These are phyloP conservation scores for Myriangium duriaei DNA, from an alignment of 2,329 filamentous ascomycete species.

Conservation along the genomic window DNA sequence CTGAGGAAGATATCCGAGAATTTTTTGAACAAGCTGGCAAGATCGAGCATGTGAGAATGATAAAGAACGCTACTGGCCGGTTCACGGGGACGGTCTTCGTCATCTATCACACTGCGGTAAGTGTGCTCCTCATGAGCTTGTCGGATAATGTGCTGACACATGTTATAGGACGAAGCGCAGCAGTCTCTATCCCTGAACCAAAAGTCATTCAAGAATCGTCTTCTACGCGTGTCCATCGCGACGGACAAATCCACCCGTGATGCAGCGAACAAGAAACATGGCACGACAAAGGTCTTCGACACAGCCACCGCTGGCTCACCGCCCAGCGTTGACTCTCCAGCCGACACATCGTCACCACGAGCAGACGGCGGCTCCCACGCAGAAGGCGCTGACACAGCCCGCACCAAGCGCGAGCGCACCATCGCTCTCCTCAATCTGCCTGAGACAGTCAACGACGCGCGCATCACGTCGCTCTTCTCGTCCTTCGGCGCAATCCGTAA, in stretches of 20 bases:
- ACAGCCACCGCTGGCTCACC: slow-evolving; percentile 2
- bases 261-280: slow-evolving; percentile 10
- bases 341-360: slow-evolving; percentile 10
- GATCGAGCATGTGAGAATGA: slow-evolving; percentile 59
- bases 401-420: slow-evolving; percentile 45
- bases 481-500: slow-evolving; percentile 60
- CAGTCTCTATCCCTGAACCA: slow-evolving; percentile 23
- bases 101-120: slow-evolving; percentile 49
- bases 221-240: slow-evolving; percentile 23
- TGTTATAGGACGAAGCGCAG: slow-evolving; percentile 18
- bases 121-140: neutral
- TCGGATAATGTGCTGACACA: neutral
- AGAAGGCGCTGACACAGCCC: slow-evolving; percentile 15
- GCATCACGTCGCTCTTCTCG: slow-evolving; percentile 61
- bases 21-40: slow-evolving; percentile 65
- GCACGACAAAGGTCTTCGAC: slow-evolving; percentile 11
- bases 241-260: slow-evolving; percentile 11
- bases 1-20: slow-evolving; percentile 56
- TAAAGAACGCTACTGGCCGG: slow-evolving; percentile 53
- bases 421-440: slow-evolving; percentile 75
- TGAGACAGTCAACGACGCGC: slow-evolving; percentile 82
- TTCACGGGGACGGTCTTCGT: slow-evolving; percentile 72
- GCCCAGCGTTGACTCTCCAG: slow-evolving; percentile 10
- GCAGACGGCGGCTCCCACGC: slow-evolving; percentile 11
- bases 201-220: slow-evolving; percentile 23